Base-by-base conservation (phyloP, 2,329 filamentous ascomycete genomes). In the Aspergillus floridensis region DNA sequence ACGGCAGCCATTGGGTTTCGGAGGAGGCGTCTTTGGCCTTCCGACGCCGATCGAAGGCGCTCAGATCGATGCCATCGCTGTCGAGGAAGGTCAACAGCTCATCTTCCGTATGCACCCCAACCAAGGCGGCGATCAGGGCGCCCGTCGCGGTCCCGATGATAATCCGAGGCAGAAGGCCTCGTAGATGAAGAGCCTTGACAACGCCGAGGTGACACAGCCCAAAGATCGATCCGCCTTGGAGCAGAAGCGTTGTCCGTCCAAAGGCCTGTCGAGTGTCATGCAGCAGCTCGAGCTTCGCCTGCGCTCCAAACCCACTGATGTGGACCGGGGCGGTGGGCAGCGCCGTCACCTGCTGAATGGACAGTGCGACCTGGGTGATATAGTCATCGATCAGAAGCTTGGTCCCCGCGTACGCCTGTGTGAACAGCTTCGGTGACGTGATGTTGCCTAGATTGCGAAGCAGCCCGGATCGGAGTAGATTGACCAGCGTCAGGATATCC, bases 311-410 rank as follows among this genome's bases (percentile, higher is more conserved):
- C 4, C 80, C 80, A 59, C 72, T 77, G 14, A 77, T 76, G 53
- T 79, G 72, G 74, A 68, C 77, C 0, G 81, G 79, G 19, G 80
- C 81, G 0, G 85, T 88, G 21, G 89, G 86, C 55, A 91, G 81
- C 21, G 79, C 78, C 29, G 87, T 88, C 41, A 97, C 88, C 69
- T 93, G 88, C 61, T 90, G 85, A 56, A 96, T 86, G 1, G 91
- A 89, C 59, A 89, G 85, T n/a, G 89, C 89, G 38, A 96, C 88
- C 70, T 93, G 88, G 0, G 88, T 87, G 62, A 96, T 88, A 71
- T 97, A 97, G 74, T 96, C 90, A 71, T 96, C 92, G 62, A 97
- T 96, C 51, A 96, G 79, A 56, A 90, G 85, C 73, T 97, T 97
- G 1, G 93, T 96, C 16, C 93, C 93, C 1, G 90, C 89, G 71